Percentiles rank a stretch among this genome's conserved stretches.
These are phyloP conservation scores for Emergomyces orientalis DNA, from an alignment of 2,329 filamentous ascomycete genomes.

Conservation along the genomic window DNA sequence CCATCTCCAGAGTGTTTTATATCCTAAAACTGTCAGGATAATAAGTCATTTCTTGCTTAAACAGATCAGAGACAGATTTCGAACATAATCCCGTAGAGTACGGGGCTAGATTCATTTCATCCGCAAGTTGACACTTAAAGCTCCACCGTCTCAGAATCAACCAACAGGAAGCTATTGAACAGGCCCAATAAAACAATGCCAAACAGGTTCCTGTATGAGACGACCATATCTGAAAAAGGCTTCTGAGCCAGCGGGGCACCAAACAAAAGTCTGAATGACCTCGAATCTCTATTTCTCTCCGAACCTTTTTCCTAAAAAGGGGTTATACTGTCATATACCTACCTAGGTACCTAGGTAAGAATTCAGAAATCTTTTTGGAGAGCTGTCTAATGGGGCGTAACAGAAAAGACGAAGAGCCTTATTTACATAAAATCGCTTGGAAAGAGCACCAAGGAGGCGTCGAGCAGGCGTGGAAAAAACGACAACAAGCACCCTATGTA, in stretches of 20 bases:
- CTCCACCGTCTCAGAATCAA: background rate
- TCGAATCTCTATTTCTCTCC: background rate
- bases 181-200: background rate
- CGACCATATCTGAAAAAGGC: background rate
- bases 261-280: background rate
- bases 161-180: background rate
- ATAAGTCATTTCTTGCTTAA: background rate
- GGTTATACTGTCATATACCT: no score
- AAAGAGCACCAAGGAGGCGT: no score
- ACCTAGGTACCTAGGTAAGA: no score
- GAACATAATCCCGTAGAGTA: slow-evolving; percentile 31
- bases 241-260: background rate
- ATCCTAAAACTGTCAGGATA: slow-evolving; percentile 20
- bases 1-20: slow-evolving; percentile 31
- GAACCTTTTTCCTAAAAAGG: background rate
- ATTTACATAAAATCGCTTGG: no score
- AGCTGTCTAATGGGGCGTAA: no score
- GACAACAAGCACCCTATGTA: no score
- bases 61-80: slow-evolving; percentile 19
- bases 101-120: slow-evolving; percentile 22
- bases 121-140: slow-evolving; percentile 6
- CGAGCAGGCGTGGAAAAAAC: no score
- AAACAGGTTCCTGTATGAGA: background rate
- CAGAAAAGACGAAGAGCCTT: no score
- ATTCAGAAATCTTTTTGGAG: no score